Base-by-base conservation (phyloP, 768 basidiomycete genomes). In the Rhizopogon salebrosus region DNA sequence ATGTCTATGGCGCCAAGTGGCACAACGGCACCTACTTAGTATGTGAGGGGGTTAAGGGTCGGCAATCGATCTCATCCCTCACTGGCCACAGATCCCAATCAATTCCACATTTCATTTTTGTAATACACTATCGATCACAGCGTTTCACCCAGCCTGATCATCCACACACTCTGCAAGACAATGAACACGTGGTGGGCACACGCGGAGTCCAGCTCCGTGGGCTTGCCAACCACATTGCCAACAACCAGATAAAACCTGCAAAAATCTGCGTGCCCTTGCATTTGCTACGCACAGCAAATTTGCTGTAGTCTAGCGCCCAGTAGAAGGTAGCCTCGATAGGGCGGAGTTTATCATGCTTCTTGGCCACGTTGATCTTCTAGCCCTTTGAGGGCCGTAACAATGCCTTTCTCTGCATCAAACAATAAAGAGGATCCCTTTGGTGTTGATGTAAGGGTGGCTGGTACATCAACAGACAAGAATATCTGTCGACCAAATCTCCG, bases 381-480 rank as follows among this genome's bases (percentile, higher is more conserved):
- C 20, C 64, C 72, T 58, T 71, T 70, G 62, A 86, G 58, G 36
- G 68, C 66, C 51, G 69, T 72, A 13, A 87, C 72, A 49, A 87
- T 72, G 22, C 75, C 80, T 65, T 75, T 82, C 67, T 92, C 89
- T 48, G 79, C 80, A 51, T 77, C 79, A 38, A 84, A 62, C 60
- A 79, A 35, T 53, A 84, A 46, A 65, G 66, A 70, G 14, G 73
- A 67, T 23, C 79, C 80, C 56, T 79, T 73, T 49, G 76, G 76
- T 64, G 79, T 60, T 11, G 76, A 62, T 55, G 73, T 62, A 55
- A 66, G 57, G 20, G 62, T 59, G 18, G 69, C 63, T 7, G 70
- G 70, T 49, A 83, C 54, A 72, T 91, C 89, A 18, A 90, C 73
- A 16, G 85, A 84, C 67, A 92, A 63, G 69, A 88, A 88, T 50